Conservation (phyloP, 2,329 filamentous ascomycete species). For the Diaporthe vexans region DNA sequence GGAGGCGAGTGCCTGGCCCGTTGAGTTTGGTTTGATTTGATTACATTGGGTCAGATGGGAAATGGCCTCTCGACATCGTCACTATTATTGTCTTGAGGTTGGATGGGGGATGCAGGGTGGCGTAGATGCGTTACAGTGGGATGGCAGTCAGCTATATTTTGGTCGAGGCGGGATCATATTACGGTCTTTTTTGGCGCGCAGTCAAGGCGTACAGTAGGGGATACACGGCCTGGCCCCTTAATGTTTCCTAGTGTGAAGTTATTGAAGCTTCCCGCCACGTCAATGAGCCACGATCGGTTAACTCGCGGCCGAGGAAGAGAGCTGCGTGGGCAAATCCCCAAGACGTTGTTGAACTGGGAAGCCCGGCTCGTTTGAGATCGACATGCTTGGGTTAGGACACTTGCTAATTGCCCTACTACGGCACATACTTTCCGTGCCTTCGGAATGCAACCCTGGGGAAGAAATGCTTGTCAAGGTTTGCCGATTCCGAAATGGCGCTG, state of each 20-base stretch:
- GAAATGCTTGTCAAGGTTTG: not conserved
- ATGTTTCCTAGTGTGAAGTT: not conserved
- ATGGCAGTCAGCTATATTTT: conserved; percentile 4
- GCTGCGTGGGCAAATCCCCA: not conserved
- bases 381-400: not conserved
- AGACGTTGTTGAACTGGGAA: not conserved
- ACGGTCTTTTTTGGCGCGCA: not conserved
- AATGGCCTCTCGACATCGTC: not conserved
- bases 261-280: not conserved
- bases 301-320: too few species aligned
- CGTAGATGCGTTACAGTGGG: not conserved
- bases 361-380: not conserved
- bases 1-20: conserved; percentile 61
- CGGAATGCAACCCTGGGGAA: conserved; percentile 15
- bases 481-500: conserved; percentile 3
- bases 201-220: not conserved
- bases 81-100: not conserved
- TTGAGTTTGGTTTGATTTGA: conserved; percentile 43
- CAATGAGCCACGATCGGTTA: too few species aligned
- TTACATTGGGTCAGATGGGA: not conserved
- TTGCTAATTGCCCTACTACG: not conserved
- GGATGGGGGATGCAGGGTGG: not conserved
- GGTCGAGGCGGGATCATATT: not conserved
- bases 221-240: conserved; percentile 12
- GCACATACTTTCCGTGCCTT: not conserved